Evolutionary conservation across 768 basidiomycete genomes (phyloP), one percentile per base, ranked within the genome.

Genomic region (Amanita jacksonii): DNA sequence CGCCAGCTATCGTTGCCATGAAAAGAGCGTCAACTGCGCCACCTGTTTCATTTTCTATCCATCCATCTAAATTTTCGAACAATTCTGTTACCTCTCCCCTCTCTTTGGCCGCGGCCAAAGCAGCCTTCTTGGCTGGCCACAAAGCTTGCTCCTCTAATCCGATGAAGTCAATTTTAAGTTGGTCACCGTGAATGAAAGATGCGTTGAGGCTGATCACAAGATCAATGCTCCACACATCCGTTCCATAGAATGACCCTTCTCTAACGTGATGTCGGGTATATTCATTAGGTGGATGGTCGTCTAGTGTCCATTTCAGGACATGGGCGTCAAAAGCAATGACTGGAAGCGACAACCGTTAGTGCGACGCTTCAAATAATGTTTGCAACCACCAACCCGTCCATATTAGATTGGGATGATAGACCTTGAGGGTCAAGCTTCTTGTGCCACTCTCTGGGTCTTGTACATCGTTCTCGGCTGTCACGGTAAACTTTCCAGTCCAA

Each of bases 301-400:
- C 85, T 28, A 92, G 68, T 12, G 76, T 79, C 93, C 93, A 97
- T 42, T 74, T 62, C 6, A 93, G 60, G 10, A 97, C 87, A 48
- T 93, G 83, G 0, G 89, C 93, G 38, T 93, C 85, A 55, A 98
- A 96, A 0, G 91, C 85, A 43, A 98, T 73, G 3, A 86, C 90
- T 78, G 53, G 32, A 18, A 15, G n/a, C n/a, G n/a, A 18, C 1
- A 13, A 7, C 1, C 24, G 9, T 23, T 8, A 41, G 34, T 16
- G 6, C 15, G 30, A 15, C 7, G n/a, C 10, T 8, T 20, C 28
- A 38, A 43, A 30, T 43, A 15, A 40, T 33, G 46, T 8, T 7
- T 23, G 15, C 18, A 5, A 16, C 7, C 1, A 56, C 70, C 41
- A 53, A 78, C 84, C 79, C 3, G 88, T 86, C 91, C 90, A 89